Base-by-base conservation (phyloP, 306 rosid genomes). In the Pterocarpus santalinus region DNA sequence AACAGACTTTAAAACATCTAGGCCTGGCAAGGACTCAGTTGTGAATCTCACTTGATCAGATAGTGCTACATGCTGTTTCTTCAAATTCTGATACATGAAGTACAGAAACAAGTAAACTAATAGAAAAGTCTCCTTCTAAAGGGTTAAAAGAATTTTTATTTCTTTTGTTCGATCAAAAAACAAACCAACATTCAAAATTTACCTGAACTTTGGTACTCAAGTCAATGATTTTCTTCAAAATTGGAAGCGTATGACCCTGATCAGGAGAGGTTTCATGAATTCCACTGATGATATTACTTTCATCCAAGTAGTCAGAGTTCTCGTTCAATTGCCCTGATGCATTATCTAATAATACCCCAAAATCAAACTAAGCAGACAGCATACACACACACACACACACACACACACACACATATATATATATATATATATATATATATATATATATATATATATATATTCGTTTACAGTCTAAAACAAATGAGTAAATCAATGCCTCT, bases 221-320 rank as follows among this genome's bases (percentile, higher is more conserved):
- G 65, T 86, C 82, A 72, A 87, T 66, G 51, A 95, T 86, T 79
- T 92, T 95, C 86, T 88, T 91, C 75, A 92, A 73, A 58, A 96
- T 92, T n/a, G 98, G 99, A 78, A 93, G 97, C 5, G 94, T 86
- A 32, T 87, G 93, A 28, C 82, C 93, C 53, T 79, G 85, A 82
- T 87, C 89, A 3, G 92, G 83, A 38, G 95, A 84, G 72, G 67
- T 73, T 73, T 90, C 90, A 82, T 88, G 92, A 49, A 80, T 74
- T 69, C 73, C 98, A 53, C 75, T 85, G 5, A 89, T 87, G 63
- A 77, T 46, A 17, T 81, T 81, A 77, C 77, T 83, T 47, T 85
- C 92, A 72, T 86, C 92, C 49, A 67, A 55, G 73, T 79, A 77
- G 70, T 82, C 89, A 46, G 90, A 61, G 75, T 63, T 82, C 16